Conservation (phyloP, 352 stramenopile species). For the Pythium oligandrum region DNA sequence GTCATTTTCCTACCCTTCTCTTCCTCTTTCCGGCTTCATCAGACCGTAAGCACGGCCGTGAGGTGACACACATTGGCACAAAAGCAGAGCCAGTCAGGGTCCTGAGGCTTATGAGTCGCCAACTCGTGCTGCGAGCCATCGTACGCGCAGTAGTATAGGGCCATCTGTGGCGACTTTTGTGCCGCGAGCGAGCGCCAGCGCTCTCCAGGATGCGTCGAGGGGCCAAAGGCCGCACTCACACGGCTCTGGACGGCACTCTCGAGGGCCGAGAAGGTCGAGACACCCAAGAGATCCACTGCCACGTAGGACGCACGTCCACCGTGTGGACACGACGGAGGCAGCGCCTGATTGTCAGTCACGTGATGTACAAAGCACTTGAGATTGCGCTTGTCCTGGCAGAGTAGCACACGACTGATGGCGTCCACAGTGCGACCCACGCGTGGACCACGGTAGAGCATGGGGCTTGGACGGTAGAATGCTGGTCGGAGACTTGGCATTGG, state of each 20-base stretch:
- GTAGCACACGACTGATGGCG: slow-evolving; percentile 37
- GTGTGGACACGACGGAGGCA: background rate
- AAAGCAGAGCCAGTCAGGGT: slow-evolving; percentile 53
- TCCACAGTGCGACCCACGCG: slow-evolving; percentile 30
- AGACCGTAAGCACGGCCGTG: slow-evolving; percentile 17
- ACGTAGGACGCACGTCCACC: slow-evolving; percentile 20
- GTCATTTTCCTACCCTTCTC: no score
- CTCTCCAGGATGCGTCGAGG: no score
- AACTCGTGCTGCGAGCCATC: slow-evolving; percentile 23
- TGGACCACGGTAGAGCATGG: slow-evolving; percentile 41
- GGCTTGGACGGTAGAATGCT: slow-evolving; percentile 40
- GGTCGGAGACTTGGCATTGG: slow-evolving; percentile 15
- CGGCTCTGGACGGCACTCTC: slow-evolving; percentile 28
- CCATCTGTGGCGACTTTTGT: no score
- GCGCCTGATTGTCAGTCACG: background rate
- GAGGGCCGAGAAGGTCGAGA: slow-evolving; percentile 37
- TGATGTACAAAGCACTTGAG: slow-evolving; percentile 54
- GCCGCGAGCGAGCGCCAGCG: no score
- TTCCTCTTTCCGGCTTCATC: no score
- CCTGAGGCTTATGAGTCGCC: slow-evolving; percentile 9
- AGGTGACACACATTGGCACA: slow-evolving; percentile 63
- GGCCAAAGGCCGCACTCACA: slow-evolving; percentile 23
- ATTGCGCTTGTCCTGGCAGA: slow-evolving; percentile 62
- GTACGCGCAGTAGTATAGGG: slow-evolving; percentile 39
- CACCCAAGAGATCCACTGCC: slow-evolving; percentile 37